Evolutionary conservation across 495 filamentous ascomycete species (phyloP).

Genomic region (Xylaria bambusicola): DNA sequence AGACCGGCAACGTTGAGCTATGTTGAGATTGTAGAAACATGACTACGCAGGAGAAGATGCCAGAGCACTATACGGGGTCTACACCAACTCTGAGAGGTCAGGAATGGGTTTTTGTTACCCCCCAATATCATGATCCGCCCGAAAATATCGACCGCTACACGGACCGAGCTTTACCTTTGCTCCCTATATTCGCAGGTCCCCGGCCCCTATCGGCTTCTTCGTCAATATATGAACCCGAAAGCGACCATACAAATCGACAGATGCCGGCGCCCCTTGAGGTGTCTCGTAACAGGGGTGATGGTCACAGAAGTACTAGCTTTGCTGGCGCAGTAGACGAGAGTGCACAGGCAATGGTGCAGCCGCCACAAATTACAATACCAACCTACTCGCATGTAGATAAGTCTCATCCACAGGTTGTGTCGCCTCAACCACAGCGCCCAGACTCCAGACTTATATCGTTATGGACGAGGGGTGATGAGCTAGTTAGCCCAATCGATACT

Average conservation of each 20-base stretch:
- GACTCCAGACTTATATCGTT: conserved; percentile 7
- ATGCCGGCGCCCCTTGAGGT: not conserved
- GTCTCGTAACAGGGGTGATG: not conserved
- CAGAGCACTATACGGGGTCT: conserved; percentile 2
- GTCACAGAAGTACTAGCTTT: not conserved
- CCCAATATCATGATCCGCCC: conserved; percentile 6
- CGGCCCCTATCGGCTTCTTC: not conserved
- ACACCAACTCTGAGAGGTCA: not conserved
- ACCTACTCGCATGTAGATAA: not conserved
- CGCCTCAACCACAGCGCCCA: conserved; percentile 11
- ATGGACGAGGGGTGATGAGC: conserved; percentile 18
- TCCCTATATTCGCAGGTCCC: not conserved
- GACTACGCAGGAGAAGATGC: conserved; percentile 1
- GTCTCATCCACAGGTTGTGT: not conserved
- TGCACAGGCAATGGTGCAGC: not conserved
- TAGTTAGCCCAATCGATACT: conserved; percentile 12
- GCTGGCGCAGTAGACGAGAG: not conserved
- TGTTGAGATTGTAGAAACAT: not conserved
- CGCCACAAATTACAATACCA: conserved; percentile 4
- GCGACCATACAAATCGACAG: not conserved
- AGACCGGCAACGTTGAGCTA: not conserved
- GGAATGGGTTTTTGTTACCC: not conserved
- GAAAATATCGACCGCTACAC: conserved; percentile 5
- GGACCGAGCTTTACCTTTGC: conserved; percentile 9
- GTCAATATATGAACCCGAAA: not conserved